Evolutionary conservation across 1,284 basidiomycete genomes (phyloP).

Genomic region (Ceratobasidium sp.): DNA sequence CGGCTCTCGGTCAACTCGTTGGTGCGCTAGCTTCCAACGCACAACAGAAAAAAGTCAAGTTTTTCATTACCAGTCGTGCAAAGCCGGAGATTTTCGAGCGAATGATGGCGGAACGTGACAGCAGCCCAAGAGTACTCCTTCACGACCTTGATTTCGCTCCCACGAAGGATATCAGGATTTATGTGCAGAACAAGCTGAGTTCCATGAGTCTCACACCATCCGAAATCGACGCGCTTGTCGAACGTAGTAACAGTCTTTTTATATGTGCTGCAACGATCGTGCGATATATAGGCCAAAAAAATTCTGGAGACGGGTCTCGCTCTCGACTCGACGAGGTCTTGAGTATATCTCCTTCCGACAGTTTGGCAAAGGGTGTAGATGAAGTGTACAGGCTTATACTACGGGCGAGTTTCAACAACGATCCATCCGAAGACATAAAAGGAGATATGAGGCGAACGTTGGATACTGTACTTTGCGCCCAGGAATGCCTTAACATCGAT

Average conservation of each 20-base stretch:
- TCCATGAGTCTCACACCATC: neutral
- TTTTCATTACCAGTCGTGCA: constrained; percentile 12
- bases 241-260: neutral
- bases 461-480: constrained; percentile 14
- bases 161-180: too few relatives aligned
- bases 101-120: too few relatives aligned
- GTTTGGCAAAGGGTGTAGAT: neutral
- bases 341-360: neutral
- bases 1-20: neutral
- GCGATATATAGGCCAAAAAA: neutral
- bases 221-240: neutral
- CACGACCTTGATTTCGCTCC: too few relatives aligned
- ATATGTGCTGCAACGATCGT: neutral
- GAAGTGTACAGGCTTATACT: neutral
- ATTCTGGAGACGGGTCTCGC: neutral
- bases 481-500: neutral
- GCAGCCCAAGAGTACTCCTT: too few relatives aligned
- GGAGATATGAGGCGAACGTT: neutral
- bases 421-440: neutral
- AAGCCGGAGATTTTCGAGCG: too few relatives aligned
- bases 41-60: neutral
- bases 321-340: neutral
- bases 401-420: neutral
- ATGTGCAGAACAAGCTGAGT: neutral
- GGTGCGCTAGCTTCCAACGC: neutral